Conservation (phyloP, 2,329 filamentous ascomycete species). For the Fragosphaeria purpurea region DNA sequence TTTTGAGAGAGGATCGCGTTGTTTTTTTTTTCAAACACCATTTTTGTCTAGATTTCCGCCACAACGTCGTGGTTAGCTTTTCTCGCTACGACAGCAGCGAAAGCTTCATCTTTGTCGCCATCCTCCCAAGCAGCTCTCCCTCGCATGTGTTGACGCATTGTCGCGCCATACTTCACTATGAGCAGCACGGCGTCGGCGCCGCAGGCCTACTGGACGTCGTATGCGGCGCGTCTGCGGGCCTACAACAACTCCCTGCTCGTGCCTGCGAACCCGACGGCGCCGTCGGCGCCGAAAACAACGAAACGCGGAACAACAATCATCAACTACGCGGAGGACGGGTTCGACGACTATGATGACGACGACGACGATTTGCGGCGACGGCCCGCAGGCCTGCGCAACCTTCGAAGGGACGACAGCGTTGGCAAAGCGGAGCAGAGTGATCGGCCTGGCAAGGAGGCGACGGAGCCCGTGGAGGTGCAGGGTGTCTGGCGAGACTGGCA, state of each 20-base stretch:
- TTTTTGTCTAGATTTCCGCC: too few species aligned
- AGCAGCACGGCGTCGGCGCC: slow-evolving; percentile 36
- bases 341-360: slow-evolving; percentile 66
- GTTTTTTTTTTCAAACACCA: too few species aligned
- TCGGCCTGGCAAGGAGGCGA: slow-evolving; percentile 74
- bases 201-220: slow-evolving; percentile 83
- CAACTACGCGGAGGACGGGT: slow-evolving; percentile 96
- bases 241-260: slow-evolving; percentile 89
- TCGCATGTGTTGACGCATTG: too few species aligned
- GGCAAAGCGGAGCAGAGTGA: slow-evolving; percentile 57
- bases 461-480: slow-evolving; percentile 70
- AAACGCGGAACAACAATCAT: slow-evolving; percentile 94
- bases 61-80: too few species aligned
- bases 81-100: too few species aligned
- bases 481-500: slow-evolving; percentile 96
- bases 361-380: slow-evolving; percentile 67
- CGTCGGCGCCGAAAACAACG: slow-evolving; percentile 70
- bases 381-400: slow-evolving; percentile 73
- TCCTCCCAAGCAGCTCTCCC: too few species aligned
- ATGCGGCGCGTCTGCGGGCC: slow-evolving; percentile 78
- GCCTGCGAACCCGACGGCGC: slow-evolving; percentile 64
- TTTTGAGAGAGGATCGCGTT: too few species aligned
- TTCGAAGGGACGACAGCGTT: slow-evolving; percentile 64
- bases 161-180: too few species aligned
- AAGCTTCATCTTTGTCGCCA: too few species aligned